Evolutionary conservation across 179 eudicot species (phyloP), one percentile per base, ranked within the genome.

Genomic region (Camellia oleifera): DNA sequence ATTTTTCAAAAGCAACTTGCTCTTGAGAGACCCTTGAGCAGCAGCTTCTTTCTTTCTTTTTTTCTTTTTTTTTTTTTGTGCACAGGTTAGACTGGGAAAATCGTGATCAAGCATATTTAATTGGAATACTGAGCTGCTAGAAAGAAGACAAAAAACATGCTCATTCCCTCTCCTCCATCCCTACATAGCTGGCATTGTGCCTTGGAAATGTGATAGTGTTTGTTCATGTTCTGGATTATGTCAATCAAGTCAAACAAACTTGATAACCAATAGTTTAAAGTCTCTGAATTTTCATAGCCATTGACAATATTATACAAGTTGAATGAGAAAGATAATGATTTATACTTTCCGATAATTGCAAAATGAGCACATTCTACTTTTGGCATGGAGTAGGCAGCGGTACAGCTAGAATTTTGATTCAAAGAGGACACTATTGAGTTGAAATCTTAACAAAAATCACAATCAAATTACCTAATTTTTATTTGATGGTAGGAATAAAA

Each of bases 11-110:
- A 6, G 54, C 53, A 60, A 32, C 46, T n/a, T n/a, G 60, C 53
- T 18, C 69, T 64, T 2, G 8, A 61, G 20, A 61, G 20, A 15
- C 4, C 7, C n/a, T 26, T 56, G 54, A 23, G 26, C 26, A 44
- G 67, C 32, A 40, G 53, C 50, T 58, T 44, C 5, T 20, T 26
- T 44, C 17, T 10, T n/a, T n/a, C n/a, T 23, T 23, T 23, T 23
- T 23, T 23, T 23, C 0, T 23, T 0, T 23, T 64, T 75, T 20
- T 60, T 18, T 78, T 56, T 46, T 10, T 58, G 7, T 20, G 6
- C 62, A 69, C 75, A 45, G 50, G 66, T 81, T 81, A 7, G 26
- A 72, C 8, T 75, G 66, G 57, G 69, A 58, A 65, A 50, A 3
- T 42, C 44, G 75, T 70, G 69, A 79, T 62, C 26, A n/a, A 9